A percentile compares a stretch with the other conserved stretches of the same genome.
These are phyloP conservation scores for Cladobotryum mycophilum DNA, from an alignment of 2,329 filamentous ascomycete genomes.

Conservation along the genomic window DNA sequence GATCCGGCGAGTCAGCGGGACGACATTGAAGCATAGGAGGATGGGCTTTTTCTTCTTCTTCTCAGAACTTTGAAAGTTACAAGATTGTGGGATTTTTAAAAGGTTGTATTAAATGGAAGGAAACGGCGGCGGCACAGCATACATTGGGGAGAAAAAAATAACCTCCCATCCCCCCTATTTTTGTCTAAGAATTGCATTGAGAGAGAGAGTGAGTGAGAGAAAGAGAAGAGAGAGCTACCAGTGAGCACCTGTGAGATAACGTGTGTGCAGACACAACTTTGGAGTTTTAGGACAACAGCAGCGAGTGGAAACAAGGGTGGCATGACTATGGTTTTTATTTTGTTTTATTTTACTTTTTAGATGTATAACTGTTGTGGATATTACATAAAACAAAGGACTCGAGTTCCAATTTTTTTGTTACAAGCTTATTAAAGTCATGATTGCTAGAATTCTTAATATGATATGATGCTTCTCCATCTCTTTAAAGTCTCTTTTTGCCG, in stretches of 20 bases:
- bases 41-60: too few species aligned
- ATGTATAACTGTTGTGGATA: slow-evolving; percentile 12
- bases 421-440: too few species aligned
- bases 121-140: too few species aligned
- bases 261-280: slow-evolving; percentile 1
- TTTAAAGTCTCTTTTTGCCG: too few species aligned
- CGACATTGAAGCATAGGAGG: slow-evolving; percentile 8
- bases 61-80: background rate
- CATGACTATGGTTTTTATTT: too few species aligned
- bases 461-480: too few species aligned
- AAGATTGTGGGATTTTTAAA: background rate
- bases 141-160: too few species aligned
- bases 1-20: slow-evolving; percentile 37
- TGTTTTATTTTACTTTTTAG: slow-evolving; percentile 3
- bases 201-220: background rate
- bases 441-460: too few species aligned
- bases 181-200: slow-evolving; percentile 1
- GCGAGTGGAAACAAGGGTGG: too few species aligned
- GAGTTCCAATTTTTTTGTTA: too few species aligned
- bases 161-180: background rate
- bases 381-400: slow-evolving; percentile 5
- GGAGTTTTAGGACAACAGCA: slow-evolving; percentile 5
- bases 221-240: background rate
- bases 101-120: too few species aligned
- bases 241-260: slow-evolving; percentile 1